These are phyloP conservation scores for Apophysomyces trapeziformis DNA, from an alignment of 371 early-diverging fungal genomes.

Conservation along the genomic window DNA sequence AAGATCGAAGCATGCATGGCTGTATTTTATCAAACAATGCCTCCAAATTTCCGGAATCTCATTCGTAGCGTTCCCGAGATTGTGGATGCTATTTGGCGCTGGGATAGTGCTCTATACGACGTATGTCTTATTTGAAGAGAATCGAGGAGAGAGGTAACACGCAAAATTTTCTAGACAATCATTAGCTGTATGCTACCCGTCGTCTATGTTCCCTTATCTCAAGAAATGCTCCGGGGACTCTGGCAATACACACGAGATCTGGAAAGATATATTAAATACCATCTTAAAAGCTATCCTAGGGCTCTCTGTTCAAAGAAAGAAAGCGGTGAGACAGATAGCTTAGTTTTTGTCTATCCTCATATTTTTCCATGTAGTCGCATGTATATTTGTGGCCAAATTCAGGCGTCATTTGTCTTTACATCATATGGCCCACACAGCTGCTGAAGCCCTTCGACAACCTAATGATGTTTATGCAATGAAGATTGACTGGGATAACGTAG, in stretches of 20 bases:
- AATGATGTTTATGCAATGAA: slow-evolving; percentile 41
- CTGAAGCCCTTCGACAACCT: slow-evolving; percentile 37
- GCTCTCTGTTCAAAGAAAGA: slow-evolving; percentile 35
- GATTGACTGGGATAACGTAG: slow-evolving; percentile 54
- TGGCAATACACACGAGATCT: slow-evolving; percentile 50
- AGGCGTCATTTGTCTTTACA: slow-evolving; percentile 58
- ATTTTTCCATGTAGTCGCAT: slow-evolving; percentile 41
- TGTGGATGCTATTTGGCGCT: slow-evolving; percentile 54
- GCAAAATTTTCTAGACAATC: slow-evolving; percentile 32
- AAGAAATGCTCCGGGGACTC: slow-evolving; percentile 35
- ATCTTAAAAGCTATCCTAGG: slow-evolving; percentile 35
- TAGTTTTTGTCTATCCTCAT: background rate
- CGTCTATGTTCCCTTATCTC: slow-evolving; percentile 33
- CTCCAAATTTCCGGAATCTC: slow-evolving; percentile 17
- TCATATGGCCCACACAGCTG: slow-evolving; percentile 53
- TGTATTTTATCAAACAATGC: slow-evolving; percentile 34
- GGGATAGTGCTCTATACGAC: slow-evolving; percentile 61
- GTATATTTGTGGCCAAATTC: slow-evolving; percentile 55
- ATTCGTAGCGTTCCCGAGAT: slow-evolving; percentile 36
- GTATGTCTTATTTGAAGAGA: slow-evolving; percentile 23
- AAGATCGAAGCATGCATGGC: slow-evolving; percentile 18
- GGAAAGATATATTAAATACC: slow-evolving; percentile 31
- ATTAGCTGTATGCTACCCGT: slow-evolving; percentile 44
- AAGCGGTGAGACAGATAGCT: slow-evolving; percentile 30
- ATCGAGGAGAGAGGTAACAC: background rate